These are phyloP conservation scores for Capronia epimyces DNA, from an alignment of 2,329 filamentous ascomycete species.

Conservation along the genomic window DNA sequence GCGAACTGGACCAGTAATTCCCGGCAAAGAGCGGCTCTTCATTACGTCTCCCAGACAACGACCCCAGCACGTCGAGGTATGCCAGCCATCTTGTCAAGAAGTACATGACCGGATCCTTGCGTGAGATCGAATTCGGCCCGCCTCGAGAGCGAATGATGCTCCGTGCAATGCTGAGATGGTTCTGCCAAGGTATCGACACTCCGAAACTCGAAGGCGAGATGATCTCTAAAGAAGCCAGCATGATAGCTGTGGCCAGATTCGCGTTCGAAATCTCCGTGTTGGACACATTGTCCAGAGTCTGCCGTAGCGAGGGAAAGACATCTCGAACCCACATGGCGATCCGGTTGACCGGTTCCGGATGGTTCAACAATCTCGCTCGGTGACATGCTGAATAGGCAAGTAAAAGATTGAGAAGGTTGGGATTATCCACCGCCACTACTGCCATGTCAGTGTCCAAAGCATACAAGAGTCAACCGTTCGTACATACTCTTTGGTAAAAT, in stretches of 20 bases:
- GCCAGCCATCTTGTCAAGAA: slow-evolving; percentile 80
- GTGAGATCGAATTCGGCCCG: slow-evolving; percentile 49
- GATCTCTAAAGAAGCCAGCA: slow-evolving; percentile 78
- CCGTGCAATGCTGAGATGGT: slow-evolving; percentile 68
- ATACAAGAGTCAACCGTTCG: slow-evolving; percentile 29
- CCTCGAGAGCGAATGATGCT: slow-evolving; percentile 66
- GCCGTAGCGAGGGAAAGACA: slow-evolving; percentile 60
- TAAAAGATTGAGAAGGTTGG: slow-evolving; percentile 67
- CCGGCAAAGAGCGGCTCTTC: slow-evolving; percentile 48
- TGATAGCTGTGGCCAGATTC: slow-evolving; percentile 74
- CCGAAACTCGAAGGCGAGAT: slow-evolving; percentile 76
- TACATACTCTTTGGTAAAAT: slow-evolving; percentile 59
- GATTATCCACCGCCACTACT: slow-evolving; percentile 41
- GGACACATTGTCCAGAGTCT: slow-evolving; percentile 62
- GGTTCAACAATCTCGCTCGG: slow-evolving; percentile 65
- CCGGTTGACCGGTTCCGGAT: slow-evolving; percentile 67
- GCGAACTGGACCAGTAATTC: slow-evolving; percentile 43
- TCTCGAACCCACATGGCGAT: slow-evolving; percentile 77
- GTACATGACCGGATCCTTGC: slow-evolving; percentile 57
- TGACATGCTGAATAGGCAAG: slow-evolving; percentile 82
- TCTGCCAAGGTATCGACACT: slow-evolving; percentile 74
- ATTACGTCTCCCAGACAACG: slow-evolving; percentile 56
- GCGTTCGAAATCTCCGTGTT: slow-evolving; percentile 66
- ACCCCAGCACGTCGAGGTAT: slow-evolving; percentile 74
- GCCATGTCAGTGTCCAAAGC: slow-evolving; percentile 46